Base-by-base conservation (phyloP, 2,329 filamentous ascomycete genomes). In the Phaeoacremonium minimum region DNA sequence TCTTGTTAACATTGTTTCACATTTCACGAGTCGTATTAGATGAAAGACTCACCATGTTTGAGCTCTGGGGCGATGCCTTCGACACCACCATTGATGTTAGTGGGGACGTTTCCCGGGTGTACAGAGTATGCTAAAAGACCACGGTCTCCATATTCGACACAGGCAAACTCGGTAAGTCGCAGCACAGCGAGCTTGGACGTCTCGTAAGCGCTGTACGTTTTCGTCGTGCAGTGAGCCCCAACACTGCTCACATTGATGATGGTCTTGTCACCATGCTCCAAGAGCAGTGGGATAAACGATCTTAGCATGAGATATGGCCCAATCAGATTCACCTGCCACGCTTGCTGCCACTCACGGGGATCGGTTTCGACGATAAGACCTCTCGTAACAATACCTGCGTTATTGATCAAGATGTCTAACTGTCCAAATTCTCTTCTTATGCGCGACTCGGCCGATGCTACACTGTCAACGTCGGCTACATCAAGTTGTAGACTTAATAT, bases 161-260 rank as follows among this genome's bases (percentile, higher is more conserved):
- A 55, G 7, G 73, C 43, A 43, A 64, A 69, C 46, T 78, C 72
- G 1, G 64, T 69, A 30, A 78, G 58, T 9, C 70, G 57, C 13
- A 67, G 46, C 17, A 73, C 43, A 4, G 71, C 73, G 19, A 75
- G 53, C 48, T 78, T 77, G 26, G 57, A 58, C 3, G 60, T 60
- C 38, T 64, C 58, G 42, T 78, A 79, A 4, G 58, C 57, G 22
- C 63, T 65, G 3, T 54, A 46, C 6, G 64, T 60, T 0, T 47
- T 47, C 3, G 44, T 44, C 7, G 60, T 48, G 35, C 61, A 38
- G 36, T 62, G 56, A 2, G 58, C 65, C 7, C 62, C 72, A 2
- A 69, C 59, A 28, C 66, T 70, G 6, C 55, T 58, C 20, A 76
- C 53, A 35, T 67, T 71, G 37, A 77, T 52, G 16, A 78, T 55